Conservation (phyloP, 2,329 filamentous ascomycete species). For the Xylariomycetidae sp. region DNA sequence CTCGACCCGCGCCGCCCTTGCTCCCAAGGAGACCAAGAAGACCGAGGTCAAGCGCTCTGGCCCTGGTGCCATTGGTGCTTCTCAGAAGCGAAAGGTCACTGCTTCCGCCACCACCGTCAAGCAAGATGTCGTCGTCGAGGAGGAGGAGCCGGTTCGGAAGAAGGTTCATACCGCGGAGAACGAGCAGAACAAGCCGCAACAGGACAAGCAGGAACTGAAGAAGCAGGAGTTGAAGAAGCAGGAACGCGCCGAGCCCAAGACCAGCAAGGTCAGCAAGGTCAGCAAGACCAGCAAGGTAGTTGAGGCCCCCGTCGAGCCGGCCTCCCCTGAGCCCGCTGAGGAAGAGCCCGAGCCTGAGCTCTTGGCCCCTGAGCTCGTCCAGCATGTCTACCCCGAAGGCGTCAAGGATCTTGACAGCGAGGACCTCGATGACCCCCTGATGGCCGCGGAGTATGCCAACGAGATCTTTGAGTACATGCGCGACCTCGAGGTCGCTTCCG, state of each 20-base stretch:
- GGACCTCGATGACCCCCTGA: conserved; percentile 87
- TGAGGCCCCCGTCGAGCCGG: no score
- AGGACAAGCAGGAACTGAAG: no score
- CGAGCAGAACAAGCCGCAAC: conserved; percentile 40
- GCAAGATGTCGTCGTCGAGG: conserved; percentile 53
- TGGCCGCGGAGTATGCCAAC: conserved; percentile 95
- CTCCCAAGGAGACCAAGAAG: conserved; percentile 65
- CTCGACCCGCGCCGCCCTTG: conserved; percentile 57
- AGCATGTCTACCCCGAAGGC: conserved; percentile 27
- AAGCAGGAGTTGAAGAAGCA: conserved; percentile 27
- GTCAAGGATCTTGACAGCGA: conserved; percentile 73
- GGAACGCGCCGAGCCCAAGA: conserved; percentile 25
- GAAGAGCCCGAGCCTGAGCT: conserved; percentile 13
- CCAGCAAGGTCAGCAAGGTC: conserved; percentile 16
- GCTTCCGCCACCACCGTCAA: conserved; percentile 50
- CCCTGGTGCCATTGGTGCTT: conserved; percentile 57
- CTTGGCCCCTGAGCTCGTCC: conserved; percentile 12
- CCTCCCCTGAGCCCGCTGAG: no score
- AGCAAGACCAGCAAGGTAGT: no score
- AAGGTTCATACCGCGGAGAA: conserved; percentile 51
- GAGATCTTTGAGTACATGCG: conserved; percentile 97
- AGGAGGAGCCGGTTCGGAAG: conserved; percentile 64
- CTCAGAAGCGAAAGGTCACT: conserved; percentile 61
- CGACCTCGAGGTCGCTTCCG: conserved; percentile 69
- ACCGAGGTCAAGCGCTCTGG: conserved; percentile 68